phyloP scores from a whole-genome alignment of 495 filamentous ascomycete species.

The Cairneyella variabilis region DNA sequence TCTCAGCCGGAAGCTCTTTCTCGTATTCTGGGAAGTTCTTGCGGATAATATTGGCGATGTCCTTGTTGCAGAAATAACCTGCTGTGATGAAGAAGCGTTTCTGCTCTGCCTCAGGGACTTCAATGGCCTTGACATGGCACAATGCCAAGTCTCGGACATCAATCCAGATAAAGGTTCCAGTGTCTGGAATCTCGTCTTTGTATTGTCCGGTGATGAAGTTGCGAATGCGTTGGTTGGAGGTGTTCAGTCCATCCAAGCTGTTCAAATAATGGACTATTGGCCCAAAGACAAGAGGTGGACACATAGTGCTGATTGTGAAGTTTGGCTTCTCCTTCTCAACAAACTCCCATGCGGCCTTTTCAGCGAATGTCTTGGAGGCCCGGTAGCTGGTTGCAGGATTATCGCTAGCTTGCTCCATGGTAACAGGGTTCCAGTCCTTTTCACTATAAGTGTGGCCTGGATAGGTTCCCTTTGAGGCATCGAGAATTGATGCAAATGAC shows the following conservation, averaged over 20 bases:
- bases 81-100: constrained; percentile 68
- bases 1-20: constrained; percentile 52
- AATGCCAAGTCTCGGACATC: constrained; percentile 64
- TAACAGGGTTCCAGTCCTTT: constrained; percentile 80
- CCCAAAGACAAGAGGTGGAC: constrained; percentile 64
- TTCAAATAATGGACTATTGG: constrained; percentile 62
- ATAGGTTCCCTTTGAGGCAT: constrained; percentile 34
- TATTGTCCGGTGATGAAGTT: constrained; percentile 53
- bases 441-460: constrained; percentile 62
- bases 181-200: constrained; percentile 58
- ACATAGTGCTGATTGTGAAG: constrained; percentile 72
- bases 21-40: constrained; percentile 64
- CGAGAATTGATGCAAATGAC: constrained; percentile 66
- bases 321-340: constrained; percentile 73
- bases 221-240: constrained; percentile 57
- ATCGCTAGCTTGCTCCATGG: constrained; percentile 58
- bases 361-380: constrained; percentile 49
- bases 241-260: constrained; percentile 63
- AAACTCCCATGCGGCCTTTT: constrained; percentile 80
- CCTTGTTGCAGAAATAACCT: constrained; percentile 62
- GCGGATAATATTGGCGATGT: constrained; percentile 58
- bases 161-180: constrained; percentile 54
- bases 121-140: constrained; percentile 68
- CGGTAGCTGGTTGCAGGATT: constrained; percentile 61
- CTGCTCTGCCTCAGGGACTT: constrained; percentile 59